phyloP scores from a whole-genome alignment of 768 basidiomycete genomes.

The Amanita subjunquillea region DNA sequence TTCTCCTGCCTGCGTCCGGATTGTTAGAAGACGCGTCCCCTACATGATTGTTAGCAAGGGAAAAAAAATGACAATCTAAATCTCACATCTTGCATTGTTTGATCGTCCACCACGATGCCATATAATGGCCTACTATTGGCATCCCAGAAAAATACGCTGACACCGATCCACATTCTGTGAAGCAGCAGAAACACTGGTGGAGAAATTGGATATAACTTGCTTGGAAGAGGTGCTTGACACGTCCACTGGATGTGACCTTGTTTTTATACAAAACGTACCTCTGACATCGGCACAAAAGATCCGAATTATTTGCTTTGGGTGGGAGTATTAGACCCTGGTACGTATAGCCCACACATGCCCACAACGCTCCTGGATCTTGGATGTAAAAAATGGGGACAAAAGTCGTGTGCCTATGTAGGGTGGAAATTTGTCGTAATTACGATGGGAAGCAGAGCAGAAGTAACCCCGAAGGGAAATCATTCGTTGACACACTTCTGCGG shows the following conservation, averaged over 20 bases:
- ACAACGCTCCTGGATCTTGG: background rate
- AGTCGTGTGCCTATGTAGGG: constrained; percentile 5
- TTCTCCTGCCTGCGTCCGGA: constrained; percentile 13
- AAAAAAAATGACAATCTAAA: background rate
- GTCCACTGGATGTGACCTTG: background rate
- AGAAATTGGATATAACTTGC: background rate
- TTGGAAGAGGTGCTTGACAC: background rate
- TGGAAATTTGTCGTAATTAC: background rate
- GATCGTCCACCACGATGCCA: constrained; percentile 13
- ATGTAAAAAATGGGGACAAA: background rate
- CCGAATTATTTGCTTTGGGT: background rate
- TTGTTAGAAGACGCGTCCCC: constrained; percentile 14
- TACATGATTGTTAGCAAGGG: background rate
- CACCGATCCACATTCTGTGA: constrained; percentile 12
- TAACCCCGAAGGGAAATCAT: background rate
- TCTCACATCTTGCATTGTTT: constrained; percentile 12
- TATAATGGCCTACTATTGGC: constrained; percentile 13
- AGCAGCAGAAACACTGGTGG: background rate
- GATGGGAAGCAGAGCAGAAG: background rate
- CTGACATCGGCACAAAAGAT: background rate
- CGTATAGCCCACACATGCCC: background rate
- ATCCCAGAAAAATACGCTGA: constrained; percentile 16
- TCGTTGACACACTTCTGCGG: background rate
- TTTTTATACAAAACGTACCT: background rate
- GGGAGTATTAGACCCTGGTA: constrained; percentile 2